Evolutionary conservation across 1,139 yeast species (phyloP), one percentile per base, ranked within the genome.

Genomic region (Saccharomycopsis phalli): DNA sequence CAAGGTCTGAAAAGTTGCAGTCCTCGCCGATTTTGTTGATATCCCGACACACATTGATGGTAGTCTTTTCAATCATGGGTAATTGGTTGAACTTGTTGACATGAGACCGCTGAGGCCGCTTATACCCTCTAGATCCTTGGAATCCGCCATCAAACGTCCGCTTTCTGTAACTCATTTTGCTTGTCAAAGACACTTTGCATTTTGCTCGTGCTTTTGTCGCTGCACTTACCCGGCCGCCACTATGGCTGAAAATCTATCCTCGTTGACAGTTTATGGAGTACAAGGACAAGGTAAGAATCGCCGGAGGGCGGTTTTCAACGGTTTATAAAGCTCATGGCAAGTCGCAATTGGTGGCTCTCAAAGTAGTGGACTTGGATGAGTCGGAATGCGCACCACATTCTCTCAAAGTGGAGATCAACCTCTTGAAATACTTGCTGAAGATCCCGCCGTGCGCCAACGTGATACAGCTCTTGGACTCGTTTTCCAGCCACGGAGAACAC

Each of bases 21-120:
- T 75, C 69, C 53, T 80, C 88, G 19, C 88, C 88, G 36, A 80
- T 62, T 17, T 81, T 68, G 48, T 79, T 64, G 44, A 80, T 71
- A 55, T 78, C 86, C 11, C 32, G 23, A 22, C 46, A 42, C 10
- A 42, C 43, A 29, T 36, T 36, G 33, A 42, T 32, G 3, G 46
- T 41, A 4, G 44, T 37, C 23, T 37, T 36, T 27, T 42, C 46
- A 36, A 42, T 30, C 7, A 32, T 28, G 4, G 34, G 21, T 17
- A 39, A 20, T 22, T 39, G 40, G 5, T 23, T 4, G 20, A 22
- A 26, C 16, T 14, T 21, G 28, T 20, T 16, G 19, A 26, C 28
- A 16, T 28, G 27, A n/a, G 8, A n/a, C 29, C 11, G 8, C 16
- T 31, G 20, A 31, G 14, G n/a, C 18, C 20, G 14, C 17, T 37